phyloP scores from a whole-genome alignment of 306 rosid species.

The Mimosa bimucronata region DNA sequence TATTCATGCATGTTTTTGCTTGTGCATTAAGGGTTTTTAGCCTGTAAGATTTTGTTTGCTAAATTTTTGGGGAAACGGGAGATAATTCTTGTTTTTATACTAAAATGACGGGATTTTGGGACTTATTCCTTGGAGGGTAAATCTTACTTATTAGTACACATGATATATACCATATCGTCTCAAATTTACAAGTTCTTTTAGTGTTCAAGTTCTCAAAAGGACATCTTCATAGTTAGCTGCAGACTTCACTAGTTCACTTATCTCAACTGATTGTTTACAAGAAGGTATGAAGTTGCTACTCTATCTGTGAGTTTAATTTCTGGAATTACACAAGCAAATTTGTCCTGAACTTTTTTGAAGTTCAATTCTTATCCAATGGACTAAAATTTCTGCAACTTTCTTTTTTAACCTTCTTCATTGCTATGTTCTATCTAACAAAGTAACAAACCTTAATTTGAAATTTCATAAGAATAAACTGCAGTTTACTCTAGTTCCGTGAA shows the following conservation, averaged over 20 bases:
- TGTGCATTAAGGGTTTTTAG: conserved; percentile 9
- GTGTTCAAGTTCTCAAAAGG: background rate
- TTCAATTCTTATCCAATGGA: background rate
- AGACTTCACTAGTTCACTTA: background rate
- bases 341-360: background rate
- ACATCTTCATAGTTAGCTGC: background rate
- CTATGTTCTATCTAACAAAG: background rate
- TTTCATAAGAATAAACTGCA: background rate
- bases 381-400: background rate
- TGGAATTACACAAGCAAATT: background rate
- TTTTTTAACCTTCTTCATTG: background rate
- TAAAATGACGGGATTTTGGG: conserved; percentile 16
- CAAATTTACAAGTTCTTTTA: background rate
- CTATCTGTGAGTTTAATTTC: background rate
- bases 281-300: background rate
- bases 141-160: no score
- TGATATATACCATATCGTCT: background rate
- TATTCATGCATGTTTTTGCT: background rate
- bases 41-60: conserved; percentile 10
- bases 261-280: background rate
- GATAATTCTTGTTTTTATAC: conserved; percentile 15
- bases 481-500: background rate
- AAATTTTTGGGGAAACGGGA: conserved; percentile 5
- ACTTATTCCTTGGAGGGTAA: background rate
- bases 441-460: background rate